phyloP scores from a whole-genome alignment of 352 stramenopile species.

The Pythium apleroticum region DNA sequence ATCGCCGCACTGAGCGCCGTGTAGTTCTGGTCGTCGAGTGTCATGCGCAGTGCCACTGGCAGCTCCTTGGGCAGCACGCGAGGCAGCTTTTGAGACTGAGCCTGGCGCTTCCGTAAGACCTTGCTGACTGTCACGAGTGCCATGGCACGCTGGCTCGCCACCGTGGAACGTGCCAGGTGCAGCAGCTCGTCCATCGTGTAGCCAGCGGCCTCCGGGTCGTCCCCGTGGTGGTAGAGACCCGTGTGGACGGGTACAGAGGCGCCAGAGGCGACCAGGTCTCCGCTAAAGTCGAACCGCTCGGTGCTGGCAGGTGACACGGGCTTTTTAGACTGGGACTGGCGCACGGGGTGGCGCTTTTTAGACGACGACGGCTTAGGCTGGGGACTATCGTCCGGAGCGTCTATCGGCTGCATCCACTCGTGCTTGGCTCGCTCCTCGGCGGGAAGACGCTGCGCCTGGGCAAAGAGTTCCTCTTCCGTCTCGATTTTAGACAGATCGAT shows the following conservation, averaged over 20 bases:
- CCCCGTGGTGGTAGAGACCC: constrained; percentile 78
- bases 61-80: constrained; percentile 23
- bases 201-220: constrained; percentile 64
- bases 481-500: constrained; percentile 54
- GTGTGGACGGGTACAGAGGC: constrained; percentile 44
- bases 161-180: constrained; percentile 66
- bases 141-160: constrained; percentile 71
- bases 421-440: constrained; percentile 74
- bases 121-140: constrained; percentile 63
- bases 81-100: constrained; percentile 2
- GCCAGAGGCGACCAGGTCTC: constrained; percentile 24
- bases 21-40: constrained; percentile 38
- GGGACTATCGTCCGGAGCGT: neutral
- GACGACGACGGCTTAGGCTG: neutral
- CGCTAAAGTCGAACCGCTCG: constrained; percentile 75
- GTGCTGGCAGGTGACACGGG: constrained; percentile 33
- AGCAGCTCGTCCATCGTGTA: constrained; percentile 78
- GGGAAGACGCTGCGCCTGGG: constrained; percentile 43
- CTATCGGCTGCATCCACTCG: constrained; percentile 58
- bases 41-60: constrained; percentile 31
- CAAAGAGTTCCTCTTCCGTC: constrained; percentile 63
- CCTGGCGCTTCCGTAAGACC: constrained; percentile 44
- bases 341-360: constrained; percentile 8
- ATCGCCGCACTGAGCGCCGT: constrained; percentile 34
- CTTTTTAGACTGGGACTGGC: constrained; percentile 22